Percentiles rank a stretch among this genome's conserved stretches.
phyloP scores from a whole-genome alignment of 2,329 filamentous ascomycete genomes.

The Nemania serpens region DNA sequence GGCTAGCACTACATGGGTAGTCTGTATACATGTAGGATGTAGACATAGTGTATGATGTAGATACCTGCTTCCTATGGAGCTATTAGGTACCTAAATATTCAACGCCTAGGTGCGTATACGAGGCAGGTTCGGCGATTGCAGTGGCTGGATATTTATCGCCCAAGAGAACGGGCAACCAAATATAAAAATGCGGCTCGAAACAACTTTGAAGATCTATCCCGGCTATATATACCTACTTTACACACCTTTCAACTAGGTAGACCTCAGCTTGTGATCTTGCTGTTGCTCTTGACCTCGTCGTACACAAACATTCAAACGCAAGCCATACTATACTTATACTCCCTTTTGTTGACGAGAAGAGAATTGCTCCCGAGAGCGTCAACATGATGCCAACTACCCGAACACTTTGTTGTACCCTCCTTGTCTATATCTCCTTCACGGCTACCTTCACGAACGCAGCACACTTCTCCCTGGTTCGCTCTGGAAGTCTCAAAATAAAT shows the following conservation, averaged over 20 bases:
- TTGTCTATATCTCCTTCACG: conserved; percentile 40
- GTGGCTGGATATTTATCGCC: no score
- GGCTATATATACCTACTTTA: conserved; percentile 2
- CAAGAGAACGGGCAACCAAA: background rate
- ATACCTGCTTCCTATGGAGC: no score
- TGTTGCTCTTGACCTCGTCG: background rate
- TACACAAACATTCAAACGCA: background rate
- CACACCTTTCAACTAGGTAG: background rate
- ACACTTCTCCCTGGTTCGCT: conserved; percentile 1
- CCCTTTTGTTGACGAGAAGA: background rate
- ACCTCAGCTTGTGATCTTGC: background rate
- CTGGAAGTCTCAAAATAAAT: no score
- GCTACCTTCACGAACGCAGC: conserved; percentile 44
- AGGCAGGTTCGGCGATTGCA: no score
- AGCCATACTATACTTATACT: background rate
- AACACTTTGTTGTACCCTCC: conserved; percentile 42
- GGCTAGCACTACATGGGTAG: background rate
- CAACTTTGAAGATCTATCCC: conserved; percentile 10
- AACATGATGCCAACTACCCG: conserved; percentile 47
- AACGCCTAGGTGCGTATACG: no score
- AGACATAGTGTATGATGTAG: no score
- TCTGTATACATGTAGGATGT: background rate
- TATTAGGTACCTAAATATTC: no score
- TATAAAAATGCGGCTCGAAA: conserved; percentile 13
- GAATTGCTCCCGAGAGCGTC: background rate